Conservation (phyloP, 176 grass and related monocot genomes). For the Tillandsia fasciculata region DNA sequence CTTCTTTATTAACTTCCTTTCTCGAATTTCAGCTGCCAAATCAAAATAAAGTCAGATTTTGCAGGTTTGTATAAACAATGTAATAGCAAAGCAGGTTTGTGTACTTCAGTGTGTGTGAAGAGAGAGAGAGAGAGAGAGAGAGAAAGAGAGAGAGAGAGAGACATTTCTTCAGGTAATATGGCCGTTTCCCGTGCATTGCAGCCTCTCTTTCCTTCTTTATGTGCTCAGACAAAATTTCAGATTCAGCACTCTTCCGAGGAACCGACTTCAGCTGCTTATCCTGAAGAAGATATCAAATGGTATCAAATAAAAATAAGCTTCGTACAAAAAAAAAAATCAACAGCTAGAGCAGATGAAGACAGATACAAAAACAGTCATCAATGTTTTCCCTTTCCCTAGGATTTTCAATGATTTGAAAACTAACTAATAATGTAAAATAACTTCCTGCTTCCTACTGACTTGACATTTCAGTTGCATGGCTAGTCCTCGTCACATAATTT, state of each 20-base stretch:
- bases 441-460: too few species aligned
- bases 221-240: slow-evolving; percentile 67
- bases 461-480: too few species aligned
- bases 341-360: too few species aligned
- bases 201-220: slow-evolving; percentile 91
- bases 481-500: too few species aligned
- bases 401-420: too few species aligned
- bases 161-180: slow-evolving; percentile 97
- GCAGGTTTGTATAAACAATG: background rate
- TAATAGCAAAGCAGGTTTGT: background rate
- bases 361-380: background rate
- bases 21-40: slow-evolving; percentile 71
- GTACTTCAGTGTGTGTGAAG: background rate
- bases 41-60: slow-evolving; percentile 24
- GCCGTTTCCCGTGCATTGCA: slow-evolving; percentile 55
- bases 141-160: background rate
- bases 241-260: slow-evolving; percentile 46
- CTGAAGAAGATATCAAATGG: slow-evolving; percentile 31
- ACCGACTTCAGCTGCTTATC: slow-evolving; percentile 80
- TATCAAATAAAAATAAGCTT: background rate
- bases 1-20: slow-evolving; percentile 76
- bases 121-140: background rate
- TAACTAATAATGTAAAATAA: too few species aligned
- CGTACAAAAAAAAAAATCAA: background rate
- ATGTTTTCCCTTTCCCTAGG: background rate